Conservation (phyloP, 345 rosid genomes). For the Linum usitatissimum region DNA sequence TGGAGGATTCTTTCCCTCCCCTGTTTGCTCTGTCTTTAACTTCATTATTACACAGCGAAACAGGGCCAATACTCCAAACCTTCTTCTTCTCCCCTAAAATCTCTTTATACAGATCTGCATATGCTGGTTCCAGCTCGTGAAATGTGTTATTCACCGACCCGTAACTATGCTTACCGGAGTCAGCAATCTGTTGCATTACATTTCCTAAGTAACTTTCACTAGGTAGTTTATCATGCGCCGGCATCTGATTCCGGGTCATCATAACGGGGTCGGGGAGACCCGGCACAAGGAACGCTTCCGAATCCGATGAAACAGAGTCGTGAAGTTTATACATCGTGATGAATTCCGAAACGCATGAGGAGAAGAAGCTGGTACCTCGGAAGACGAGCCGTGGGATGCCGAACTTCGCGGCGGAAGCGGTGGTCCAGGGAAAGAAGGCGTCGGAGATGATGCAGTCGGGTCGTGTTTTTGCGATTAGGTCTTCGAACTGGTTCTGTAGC, state of each 20-base stretch:
- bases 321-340: neutral
- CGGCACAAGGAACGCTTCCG: neutral
- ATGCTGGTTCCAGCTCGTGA: constrained; percentile 29
- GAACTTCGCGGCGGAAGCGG: constrained; percentile 1
- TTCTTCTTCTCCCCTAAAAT: constrained; percentile 8
- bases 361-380: neutral
- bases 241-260: neutral
- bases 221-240: neutral
- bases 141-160: constrained; percentile 33
- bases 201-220: neutral
- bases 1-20: constrained; percentile 26
- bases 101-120: constrained; percentile 18
- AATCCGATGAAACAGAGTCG: neutral
- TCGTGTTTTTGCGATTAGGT: neutral
- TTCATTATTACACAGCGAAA: constrained; percentile 25
- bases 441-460: constrained; percentile 1
- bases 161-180: constrained; percentile 18
- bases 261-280: neutral
- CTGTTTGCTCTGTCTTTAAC: constrained; percentile 34
- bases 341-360: neutral
- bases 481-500: neutral
- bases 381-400: neutral
- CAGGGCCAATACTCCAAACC: constrained; percentile 21
- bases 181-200: neutral
- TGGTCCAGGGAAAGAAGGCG: constrained; percentile 1